phyloP scores from a whole-genome alignment of 495 filamentous ascomycete species.

The Recurvomyces mirabilis region DNA sequence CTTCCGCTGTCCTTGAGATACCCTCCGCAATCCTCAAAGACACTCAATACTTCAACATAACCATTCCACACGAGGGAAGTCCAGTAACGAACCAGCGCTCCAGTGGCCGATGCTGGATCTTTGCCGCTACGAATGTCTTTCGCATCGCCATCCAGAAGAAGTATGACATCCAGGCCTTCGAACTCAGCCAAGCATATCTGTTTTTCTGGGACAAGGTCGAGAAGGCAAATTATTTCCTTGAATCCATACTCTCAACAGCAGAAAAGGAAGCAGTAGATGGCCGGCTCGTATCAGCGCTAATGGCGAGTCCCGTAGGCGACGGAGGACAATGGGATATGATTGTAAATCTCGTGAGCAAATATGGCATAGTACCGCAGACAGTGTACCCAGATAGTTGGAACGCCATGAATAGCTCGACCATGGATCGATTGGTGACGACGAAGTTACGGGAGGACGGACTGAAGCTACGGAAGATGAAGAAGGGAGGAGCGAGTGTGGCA shows the following conservation, averaged over 20 bases:
- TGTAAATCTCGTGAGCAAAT: constrained; percentile 73
- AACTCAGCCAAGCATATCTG: constrained; percentile 78
- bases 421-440: constrained; percentile 66
- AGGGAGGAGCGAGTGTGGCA: constrained; percentile 22
- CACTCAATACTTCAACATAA: constrained; percentile 67
- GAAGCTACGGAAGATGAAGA: constrained; percentile 43
- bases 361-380: constrained; percentile 60
- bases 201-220: constrained; percentile 94
- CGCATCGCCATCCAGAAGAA: constrained; percentile 72
- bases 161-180: constrained; percentile 63
- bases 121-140: constrained; percentile 78
- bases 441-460: constrained; percentile 80
- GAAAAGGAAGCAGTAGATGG: constrained; percentile 52
- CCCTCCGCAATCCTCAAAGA: constrained; percentile 44
- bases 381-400: constrained; percentile 73
- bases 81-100: constrained; percentile 76
- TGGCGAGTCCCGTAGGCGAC: constrained; percentile 58
- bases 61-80: constrained; percentile 67
- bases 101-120: constrained; percentile 80
- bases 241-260: constrained; percentile 64
- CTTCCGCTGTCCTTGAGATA: constrained; percentile 42
- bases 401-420: constrained; percentile 52
- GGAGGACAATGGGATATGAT: constrained; percentile 93
- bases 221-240: constrained; percentile 80
- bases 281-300: constrained; percentile 55